Evolutionary conservation across 345 rosid genomes (phyloP).

Genomic region (Carallia brachiata): DNA sequence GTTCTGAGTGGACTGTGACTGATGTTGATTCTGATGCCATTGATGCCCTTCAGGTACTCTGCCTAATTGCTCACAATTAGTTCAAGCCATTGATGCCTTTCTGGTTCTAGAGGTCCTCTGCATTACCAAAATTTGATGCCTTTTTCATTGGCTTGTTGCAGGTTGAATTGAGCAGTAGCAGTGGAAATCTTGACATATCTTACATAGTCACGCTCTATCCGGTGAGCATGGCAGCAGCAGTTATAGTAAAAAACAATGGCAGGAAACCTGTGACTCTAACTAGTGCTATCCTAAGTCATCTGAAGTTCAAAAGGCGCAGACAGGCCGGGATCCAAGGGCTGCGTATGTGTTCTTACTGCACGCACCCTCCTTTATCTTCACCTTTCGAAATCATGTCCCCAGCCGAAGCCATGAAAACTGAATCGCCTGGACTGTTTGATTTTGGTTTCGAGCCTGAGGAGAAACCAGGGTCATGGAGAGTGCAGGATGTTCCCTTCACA

Average conservation of each 20-base stretch:
- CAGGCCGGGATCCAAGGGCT: conserved; percentile 67
- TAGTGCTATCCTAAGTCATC: conserved; percentile 72
- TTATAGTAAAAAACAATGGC: conserved; percentile 69
- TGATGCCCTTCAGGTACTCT: conserved; percentile 79
- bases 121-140: neutral
- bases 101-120: conserved; percentile 36
- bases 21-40: conserved; percentile 82
- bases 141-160: conserved; percentile 23
- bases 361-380: conserved; percentile 66
- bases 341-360: conserved; percentile 57
- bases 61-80: neutral
- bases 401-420: conserved; percentile 72
- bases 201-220: conserved; percentile 73
- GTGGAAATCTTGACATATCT: conserved; percentile 57
- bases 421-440: conserved; percentile 57
- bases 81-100: neutral
- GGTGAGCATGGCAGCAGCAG: conserved; percentile 70
- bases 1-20: conserved; percentile 66
- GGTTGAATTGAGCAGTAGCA: conserved; percentile 72
- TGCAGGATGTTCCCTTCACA: conserved; percentile 59
- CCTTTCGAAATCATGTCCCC: conserved; percentile 78
- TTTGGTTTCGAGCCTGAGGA: conserved; percentile 49
- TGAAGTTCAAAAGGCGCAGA: conserved; percentile 55
- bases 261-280: conserved; percentile 53
- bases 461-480: conserved; percentile 65